A percentile compares a stretch with the other conserved stretches of the same genome.
Evolutionary conservation across 805 yeast species (phyloP).

Genomic region (Scheffersomyces lignosus): DNA sequence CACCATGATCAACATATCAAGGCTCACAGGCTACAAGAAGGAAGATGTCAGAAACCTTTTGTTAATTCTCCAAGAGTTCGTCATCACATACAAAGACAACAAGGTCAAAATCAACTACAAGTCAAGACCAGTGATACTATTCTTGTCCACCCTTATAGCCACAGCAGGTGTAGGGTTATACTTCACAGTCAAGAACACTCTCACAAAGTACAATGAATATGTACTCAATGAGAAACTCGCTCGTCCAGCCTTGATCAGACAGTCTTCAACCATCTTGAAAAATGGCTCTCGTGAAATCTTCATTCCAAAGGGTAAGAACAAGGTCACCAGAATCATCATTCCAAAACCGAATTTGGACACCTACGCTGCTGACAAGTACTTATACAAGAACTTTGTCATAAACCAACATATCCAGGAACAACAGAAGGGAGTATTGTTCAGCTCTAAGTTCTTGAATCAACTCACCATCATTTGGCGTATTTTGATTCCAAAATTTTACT

Average conservation of each 20-base stretch:
- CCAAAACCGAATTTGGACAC: slow-evolving; percentile 49
- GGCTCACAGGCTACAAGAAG: slow-evolving; percentile 29
- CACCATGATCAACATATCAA: slow-evolving; percentile 35
- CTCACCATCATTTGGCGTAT: slow-evolving; percentile 75
- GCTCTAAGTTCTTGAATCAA: slow-evolving; percentile 71
- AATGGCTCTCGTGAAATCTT: slow-evolving; percentile 48
- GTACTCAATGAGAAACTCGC: slow-evolving; percentile 21
- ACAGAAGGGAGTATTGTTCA: slow-evolving; percentile 34
- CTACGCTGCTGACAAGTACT: slow-evolving; percentile 56
- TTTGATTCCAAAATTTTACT: slow-evolving; percentile 70
- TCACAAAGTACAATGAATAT: slow-evolving; percentile 32
- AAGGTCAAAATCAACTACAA: slow-evolving; percentile 40
- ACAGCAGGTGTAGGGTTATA: slow-evolving; percentile 42
- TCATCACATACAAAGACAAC: slow-evolving; percentile 34
- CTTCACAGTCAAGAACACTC: slow-evolving; percentile 28
- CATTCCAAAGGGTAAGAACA: slow-evolving; percentile 46
- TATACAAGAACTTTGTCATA: slow-evolving; percentile 47
- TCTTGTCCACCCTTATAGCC: slow-evolving; percentile 38
- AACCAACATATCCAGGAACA: slow-evolving; percentile 26
- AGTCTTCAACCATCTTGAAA: slow-evolving; percentile 41
- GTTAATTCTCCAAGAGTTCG: slow-evolving; percentile 36
- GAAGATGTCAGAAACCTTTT: slow-evolving; percentile 36
- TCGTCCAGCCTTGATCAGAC: slow-evolving; percentile 40
- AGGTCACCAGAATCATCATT: slow-evolving; percentile 41
- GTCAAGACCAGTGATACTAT: slow-evolving; percentile 43